Evolutionary conservation across 345 rosid genomes (phyloP), one percentile per base, ranked within the genome.

Genomic region (Clarkia xantiana): DNA sequence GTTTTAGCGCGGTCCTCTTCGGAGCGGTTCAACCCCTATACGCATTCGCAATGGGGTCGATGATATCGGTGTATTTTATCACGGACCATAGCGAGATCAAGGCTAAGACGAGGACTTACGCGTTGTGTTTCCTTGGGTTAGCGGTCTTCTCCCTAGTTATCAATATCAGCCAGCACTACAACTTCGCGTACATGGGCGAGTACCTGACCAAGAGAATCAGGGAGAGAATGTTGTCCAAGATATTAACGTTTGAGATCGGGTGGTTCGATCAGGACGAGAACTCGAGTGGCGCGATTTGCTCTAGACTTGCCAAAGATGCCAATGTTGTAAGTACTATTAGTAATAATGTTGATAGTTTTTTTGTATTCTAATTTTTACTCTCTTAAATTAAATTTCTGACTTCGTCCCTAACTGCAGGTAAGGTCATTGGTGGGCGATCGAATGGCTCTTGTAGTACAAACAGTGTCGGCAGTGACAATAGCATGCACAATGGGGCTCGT

Each of bases 201-300:
- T 53, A 72, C 60, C 38, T 86, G 71, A 77, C 88, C 0, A 86
- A 76, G 57, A 66, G 88, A 42, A 69, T 86, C 29, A 63, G 95
- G 59, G 86, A 86, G 65, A 68, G 64, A 65, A 76, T 86, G 88
- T 67, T 86, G 13, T 63, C 81, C 2, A 86, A 76, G 63, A 66
- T 86, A 10, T 55, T 86, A 42, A 79, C 82, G 2, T 86, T 82
- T 19, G 91, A 82, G 63, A 67, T 86, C 41, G 78, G 86, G 0
- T 86, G 91, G 95, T 86, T 82, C 34, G 88, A 82, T 49, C 67
- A 56, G 47, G 80, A 74, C 18, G 78, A 77, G 67, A 86, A 82
- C 53, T 74, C 88, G 0, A 79, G 78, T 18, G 91, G 81, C 11
- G 66, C 88, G 2, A 57, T 86, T 55, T 82, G 83, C 61, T 66